Conservation (phyloP, 2,329 filamentous ascomycete genomes). For the Colletotrichum sp. region DNA sequence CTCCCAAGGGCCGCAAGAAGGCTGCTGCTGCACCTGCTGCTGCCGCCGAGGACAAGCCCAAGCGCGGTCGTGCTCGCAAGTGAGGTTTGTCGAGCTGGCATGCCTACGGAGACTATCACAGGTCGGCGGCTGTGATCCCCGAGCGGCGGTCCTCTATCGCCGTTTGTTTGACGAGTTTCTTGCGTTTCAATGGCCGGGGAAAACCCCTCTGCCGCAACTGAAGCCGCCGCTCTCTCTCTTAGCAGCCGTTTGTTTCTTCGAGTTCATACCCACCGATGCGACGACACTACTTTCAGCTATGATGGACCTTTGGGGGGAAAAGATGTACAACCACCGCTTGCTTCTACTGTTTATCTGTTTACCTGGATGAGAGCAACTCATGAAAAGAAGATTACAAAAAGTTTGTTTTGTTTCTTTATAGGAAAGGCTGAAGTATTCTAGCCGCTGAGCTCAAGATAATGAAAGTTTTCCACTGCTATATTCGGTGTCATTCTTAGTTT, state of each 20-base stretch:
- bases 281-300: background rate
- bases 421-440: background rate
- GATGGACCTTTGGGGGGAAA: background rate
- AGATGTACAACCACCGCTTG: background rate
- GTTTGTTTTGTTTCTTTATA: background rate
- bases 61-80: slow-evolving; percentile 11
- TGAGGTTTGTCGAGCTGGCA: background rate
- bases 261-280: slow-evolving; percentile 3
- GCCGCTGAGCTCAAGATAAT: background rate
- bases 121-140: background rate
- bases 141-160: background rate
- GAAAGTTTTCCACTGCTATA: fast-evolving
- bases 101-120: background rate
- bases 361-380: background rate
- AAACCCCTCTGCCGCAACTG: background rate
- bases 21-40: slow-evolving; percentile 14
- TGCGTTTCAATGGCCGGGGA: background rate
- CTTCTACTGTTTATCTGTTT: background rate
- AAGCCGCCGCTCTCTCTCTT: background rate
- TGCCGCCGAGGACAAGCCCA: slow-evolving; percentile 6
- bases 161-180: background rate
- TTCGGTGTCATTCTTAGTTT: background rate
- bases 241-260: background rate
- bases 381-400: background rate
- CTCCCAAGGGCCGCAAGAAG: slow-evolving; percentile 14